phyloP scores from a whole-genome alignment of 2,329 filamentous ascomycete genomes.

The Aaosphaeria pasadenensis region DNA sequence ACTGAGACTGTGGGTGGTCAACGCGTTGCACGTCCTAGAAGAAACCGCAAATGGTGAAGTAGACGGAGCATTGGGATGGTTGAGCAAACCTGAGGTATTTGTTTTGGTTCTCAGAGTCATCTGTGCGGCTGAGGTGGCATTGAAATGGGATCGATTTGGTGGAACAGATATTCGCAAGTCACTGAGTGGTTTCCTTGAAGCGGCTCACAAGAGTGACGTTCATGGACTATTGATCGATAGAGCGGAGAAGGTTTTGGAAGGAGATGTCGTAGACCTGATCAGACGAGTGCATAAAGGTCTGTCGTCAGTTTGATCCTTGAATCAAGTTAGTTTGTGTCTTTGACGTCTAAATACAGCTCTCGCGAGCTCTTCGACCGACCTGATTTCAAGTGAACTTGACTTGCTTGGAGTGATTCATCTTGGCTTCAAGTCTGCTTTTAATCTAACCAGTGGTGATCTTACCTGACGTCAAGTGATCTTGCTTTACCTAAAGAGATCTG shows the following conservation, averaged over 20 bases:
- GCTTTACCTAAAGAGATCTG: too few species aligned
- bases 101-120: constrained; percentile 52
- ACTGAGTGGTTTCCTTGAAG: constrained; percentile 23
- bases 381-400: too few species aligned
- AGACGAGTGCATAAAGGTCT: constrained; percentile 1
- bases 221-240: constrained; percentile 39
- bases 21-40: constrained; percentile 49
- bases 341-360: too few species aligned
- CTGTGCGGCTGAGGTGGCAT: constrained; percentile 39
- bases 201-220: constrained; percentile 15
- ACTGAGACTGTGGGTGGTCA: constrained; percentile 46
- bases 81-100: constrained; percentile 66
- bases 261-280: not conserved
- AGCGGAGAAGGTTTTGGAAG: constrained; percentile 29
- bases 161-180: constrained; percentile 17
- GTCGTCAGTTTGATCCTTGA: not conserved
- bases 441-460: too few species aligned
- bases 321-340: too few species aligned
- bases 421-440: too few species aligned
- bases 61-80: constrained; percentile 72
- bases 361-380: too few species aligned
- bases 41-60: constrained; percentile 30
- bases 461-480: too few species aligned
- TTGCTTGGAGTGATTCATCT: too few species aligned
- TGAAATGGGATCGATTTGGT: constrained; percentile 16